Evolutionary conservation across 768 basidiomycete species (phyloP).

Genomic region (Lepiota venenata): DNA sequence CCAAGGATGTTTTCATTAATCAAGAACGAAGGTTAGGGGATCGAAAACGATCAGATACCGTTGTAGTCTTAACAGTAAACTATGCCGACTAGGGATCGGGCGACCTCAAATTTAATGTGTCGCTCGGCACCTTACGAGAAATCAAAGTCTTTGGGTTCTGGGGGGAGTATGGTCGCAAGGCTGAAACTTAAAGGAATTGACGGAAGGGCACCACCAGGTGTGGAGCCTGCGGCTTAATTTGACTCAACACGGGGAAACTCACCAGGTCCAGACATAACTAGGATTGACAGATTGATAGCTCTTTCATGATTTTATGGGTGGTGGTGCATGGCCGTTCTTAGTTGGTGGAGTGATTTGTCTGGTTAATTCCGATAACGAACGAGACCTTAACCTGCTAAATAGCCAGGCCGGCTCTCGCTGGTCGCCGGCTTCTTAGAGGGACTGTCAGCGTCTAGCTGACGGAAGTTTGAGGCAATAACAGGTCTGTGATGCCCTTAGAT

Average conservation of each 20-base stretch:
- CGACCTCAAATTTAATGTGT: slow-evolving; percentile 67
- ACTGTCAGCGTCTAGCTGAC: no score
- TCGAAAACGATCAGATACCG: slow-evolving; percentile 83
- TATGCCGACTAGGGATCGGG: slow-evolving; percentile 78
- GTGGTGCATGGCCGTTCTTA: slow-evolving; percentile 90
- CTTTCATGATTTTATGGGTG: slow-evolving; percentile 84
- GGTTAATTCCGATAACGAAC: slow-evolving; percentile 95
- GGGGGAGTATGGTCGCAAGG: slow-evolving; percentile 47
- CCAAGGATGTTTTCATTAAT: no score
- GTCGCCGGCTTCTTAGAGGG: no score
- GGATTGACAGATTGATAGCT: slow-evolving; percentile 82
- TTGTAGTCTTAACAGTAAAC: slow-evolving; percentile 86
- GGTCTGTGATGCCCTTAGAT: no score
- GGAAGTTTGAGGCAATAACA: no score
- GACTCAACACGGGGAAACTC: slow-evolving; percentile 82
- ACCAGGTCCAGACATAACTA: slow-evolving; percentile 78
- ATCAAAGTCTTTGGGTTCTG: slow-evolving; percentile 87
- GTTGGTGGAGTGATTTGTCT: slow-evolving; percentile 95
- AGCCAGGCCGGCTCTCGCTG: no score
- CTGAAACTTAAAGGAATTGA: slow-evolving; percentile 85
- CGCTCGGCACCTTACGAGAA: slow-evolving; percentile 80
- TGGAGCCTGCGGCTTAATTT: slow-evolving; percentile 86
- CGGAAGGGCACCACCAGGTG: slow-evolving; percentile 67
- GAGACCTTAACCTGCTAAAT: slow-evolving; percentile 94
- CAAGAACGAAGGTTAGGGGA: no score